Evolutionary conservation across 1,139 yeast species (phyloP).

Genomic region (Pichia terricola): DNA sequence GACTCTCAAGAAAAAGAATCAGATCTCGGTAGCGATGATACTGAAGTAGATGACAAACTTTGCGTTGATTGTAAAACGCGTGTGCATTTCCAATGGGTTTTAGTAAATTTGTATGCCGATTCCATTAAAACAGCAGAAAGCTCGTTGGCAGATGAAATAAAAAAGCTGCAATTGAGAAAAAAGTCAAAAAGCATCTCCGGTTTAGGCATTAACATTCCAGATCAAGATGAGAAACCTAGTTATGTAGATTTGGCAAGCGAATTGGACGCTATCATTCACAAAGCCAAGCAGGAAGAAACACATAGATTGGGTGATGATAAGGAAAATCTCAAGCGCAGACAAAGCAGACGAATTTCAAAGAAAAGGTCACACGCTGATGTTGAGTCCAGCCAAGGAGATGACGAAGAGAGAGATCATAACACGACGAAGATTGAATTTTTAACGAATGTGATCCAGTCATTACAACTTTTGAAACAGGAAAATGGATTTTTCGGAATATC

Average conservation of each 20-base stretch:
- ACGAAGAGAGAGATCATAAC: no score
- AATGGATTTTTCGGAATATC: conserved; percentile 5
- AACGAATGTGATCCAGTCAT: no score
- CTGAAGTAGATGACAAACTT: conserved; percentile 22
- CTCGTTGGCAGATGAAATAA: neutral
- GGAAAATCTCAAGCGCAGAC: neutral
- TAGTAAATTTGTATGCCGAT: conserved; percentile 19
- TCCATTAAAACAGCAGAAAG: neutral
- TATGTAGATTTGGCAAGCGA: conserved; percentile 7
- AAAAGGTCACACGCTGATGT: neutral
- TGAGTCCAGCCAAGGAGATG: no score
- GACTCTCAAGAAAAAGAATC: neutral
- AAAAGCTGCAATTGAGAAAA: neutral
- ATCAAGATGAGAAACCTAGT: neutral
- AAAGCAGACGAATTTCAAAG: neutral
- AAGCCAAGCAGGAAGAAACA: conserved; percentile 1
- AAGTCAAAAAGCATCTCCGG: neutral
- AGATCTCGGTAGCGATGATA: conserved; percentile 2
- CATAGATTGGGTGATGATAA: neutral
- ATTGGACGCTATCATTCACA: conserved; percentile 4
- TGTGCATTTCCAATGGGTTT: conserved; percentile 26
- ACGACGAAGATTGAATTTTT: no score
- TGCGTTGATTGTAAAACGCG: conserved; percentile 25
- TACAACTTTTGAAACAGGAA: no score
- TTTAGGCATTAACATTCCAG: neutral